Conservation (phyloP, 768 basidiomycete genomes). For the Termitomyces sp. region DNA sequence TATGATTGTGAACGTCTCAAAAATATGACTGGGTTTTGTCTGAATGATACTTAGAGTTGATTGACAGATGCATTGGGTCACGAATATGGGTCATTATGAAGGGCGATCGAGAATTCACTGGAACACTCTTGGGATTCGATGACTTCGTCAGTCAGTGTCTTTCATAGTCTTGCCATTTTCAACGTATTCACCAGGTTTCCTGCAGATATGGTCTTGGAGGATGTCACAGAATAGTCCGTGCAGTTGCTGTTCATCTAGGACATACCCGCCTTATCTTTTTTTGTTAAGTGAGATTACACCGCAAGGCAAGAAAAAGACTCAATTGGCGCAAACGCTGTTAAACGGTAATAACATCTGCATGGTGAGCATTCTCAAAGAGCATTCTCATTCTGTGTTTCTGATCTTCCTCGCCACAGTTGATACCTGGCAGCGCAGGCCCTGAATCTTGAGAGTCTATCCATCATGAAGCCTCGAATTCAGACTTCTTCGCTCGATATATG, state of each 20-base stretch:
- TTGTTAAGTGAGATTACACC: slow-evolving; percentile 73
- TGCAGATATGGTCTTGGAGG: slow-evolving; percentile 89
- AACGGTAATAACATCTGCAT: slow-evolving; percentile 98
- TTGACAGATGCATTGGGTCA: slow-evolving; percentile 96
- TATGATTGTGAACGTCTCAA: slow-evolving; percentile 21
- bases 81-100: slow-evolving; percentile 99
- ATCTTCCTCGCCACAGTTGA: slow-evolving; percentile 35
- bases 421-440: slow-evolving; percentile 68
- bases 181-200: background rate
- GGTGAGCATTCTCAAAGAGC: slow-evolving; percentile 38
- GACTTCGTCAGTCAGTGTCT: slow-evolving; percentile 94
- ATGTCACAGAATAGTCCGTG: slow-evolving; percentile 92
- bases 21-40: background rate
- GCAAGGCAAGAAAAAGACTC: slow-evolving; percentile 73
- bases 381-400: background rate
- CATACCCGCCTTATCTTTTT: background rate
- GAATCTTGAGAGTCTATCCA: slow-evolving; percentile 22
- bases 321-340: slow-evolving; percentile 80
- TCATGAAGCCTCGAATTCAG: background rate
- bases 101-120: slow-evolving; percentile 93
- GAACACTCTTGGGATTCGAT: slow-evolving; percentile 92
- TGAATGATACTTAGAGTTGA: slow-evolving; percentile 57
- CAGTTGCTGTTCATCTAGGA: background rate
- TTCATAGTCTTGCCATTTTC: background rate
- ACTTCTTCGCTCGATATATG: background rate